Base-by-base conservation (phyloP, 2,329 filamentous ascomycete species). In the Colletotrichum chlorophyti region DNA sequence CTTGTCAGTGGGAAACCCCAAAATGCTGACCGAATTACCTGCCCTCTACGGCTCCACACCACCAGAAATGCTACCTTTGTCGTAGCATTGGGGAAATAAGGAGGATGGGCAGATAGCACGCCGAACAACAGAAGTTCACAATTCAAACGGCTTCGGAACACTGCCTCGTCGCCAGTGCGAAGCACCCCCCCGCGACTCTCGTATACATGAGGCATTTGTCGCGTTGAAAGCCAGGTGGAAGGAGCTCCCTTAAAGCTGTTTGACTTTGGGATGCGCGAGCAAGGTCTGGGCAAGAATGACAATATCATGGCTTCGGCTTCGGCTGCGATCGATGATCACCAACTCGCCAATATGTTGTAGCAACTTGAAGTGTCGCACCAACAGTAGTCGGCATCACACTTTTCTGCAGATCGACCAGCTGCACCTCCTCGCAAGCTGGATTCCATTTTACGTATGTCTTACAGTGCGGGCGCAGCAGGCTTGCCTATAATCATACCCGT, bases 1-100 rank as follows among this genome's bases (percentile, higher is more conserved):
- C 51, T 59, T 55, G 55, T 59, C 50, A 59, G 49, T 21, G 17
- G 23, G 21, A 47, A 59, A 55, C 37, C 31, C 55, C 42, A 54
- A 59, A 37, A 15, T n/a, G n/a, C n/a, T n/a, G n/a, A n/a, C n/a
- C n/a, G n/a, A 38, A 37, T 42, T 11, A 19, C 29, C 35, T 29
- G 29, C 17, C 24, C 40, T n/a, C 14, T 14, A 35, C 27, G 35
- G 49, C 21, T 23, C 38, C 29, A 35, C 41, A 34, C 42, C 19
- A 17, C 32, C 6, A 19, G 21, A 23, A n/a, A n/a, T n/a, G n/a
- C n/a, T n/a, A 19, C 17, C 21, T 27, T 24, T 38, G 15, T 17
- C 41, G 29, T 23, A 48, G 32, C 11, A 35, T 11, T 23, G 17
- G 19, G 35, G 21, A 17, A 31, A 21, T n/a, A 26, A 27, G 40